Conservation (phyloP, 345 rosid genomes). For the Gossypium herbaceum region DNA sequence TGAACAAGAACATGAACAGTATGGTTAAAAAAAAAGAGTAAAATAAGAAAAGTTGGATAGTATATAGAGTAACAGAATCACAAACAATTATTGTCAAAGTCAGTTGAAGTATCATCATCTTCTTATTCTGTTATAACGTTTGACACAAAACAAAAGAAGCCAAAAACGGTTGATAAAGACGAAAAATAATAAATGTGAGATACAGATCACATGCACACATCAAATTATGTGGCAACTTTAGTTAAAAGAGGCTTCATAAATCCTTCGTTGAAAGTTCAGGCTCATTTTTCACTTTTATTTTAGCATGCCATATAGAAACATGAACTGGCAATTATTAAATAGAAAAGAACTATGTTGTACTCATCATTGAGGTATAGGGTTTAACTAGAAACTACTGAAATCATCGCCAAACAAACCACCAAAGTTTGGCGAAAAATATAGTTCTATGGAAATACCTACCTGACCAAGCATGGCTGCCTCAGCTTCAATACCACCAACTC, state of each 20-base stretch:
- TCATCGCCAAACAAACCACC: not conserved
- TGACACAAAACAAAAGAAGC: not conserved
- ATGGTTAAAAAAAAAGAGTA: not conserved
- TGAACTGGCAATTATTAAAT: not conserved
- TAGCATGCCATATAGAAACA: not conserved
- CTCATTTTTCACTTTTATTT: not conserved
- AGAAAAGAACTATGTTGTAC: not conserved
- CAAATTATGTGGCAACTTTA: not conserved
- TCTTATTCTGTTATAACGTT: not conserved
- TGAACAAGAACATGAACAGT: not conserved
- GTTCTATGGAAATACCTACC: conserved; percentile 37
- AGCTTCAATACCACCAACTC: conserved; percentile 99
- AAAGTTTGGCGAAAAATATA: not conserved
- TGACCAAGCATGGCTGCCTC: conserved; percentile 99
- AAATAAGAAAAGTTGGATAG: not conserved
- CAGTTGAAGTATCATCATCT: not conserved
- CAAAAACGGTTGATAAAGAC: not conserved
- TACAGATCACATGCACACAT: not conserved
- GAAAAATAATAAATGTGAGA: not conserved
- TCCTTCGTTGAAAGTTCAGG: not conserved
- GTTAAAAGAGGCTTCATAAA: not conserved
- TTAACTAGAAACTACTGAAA: not conserved
- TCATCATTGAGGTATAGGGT: not conserved
- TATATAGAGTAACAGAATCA: not conserved
- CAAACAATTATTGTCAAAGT: not conserved